Percentiles rank a stretch among this genome's conserved stretches.
Conservation (phyloP, 139 green algal species). For the Auxenochlorella pyrenoidosa region DNA sequence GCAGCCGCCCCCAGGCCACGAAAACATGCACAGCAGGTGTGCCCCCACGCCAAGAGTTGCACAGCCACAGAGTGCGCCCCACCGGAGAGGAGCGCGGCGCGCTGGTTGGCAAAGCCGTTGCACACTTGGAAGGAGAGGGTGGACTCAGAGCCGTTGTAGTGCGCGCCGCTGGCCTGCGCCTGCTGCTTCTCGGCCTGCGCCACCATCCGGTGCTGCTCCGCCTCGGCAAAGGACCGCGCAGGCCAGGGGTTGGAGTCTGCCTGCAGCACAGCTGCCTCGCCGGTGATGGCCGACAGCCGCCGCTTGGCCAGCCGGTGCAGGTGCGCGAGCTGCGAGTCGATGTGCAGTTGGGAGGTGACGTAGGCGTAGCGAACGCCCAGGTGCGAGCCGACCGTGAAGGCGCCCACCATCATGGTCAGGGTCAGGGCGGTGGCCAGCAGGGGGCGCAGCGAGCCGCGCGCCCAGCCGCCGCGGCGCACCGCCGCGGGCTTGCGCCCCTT, state of each 20-base stretch:
- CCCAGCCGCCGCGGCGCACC: no score
- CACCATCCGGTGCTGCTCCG: no score
- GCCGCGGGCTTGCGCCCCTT: no score
- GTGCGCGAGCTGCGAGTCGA: neutral
- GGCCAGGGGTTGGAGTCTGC: no score
- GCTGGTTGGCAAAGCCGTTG: conserved; percentile 9
- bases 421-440: neutral
- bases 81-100: neutral
- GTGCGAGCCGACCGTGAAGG: neutral
- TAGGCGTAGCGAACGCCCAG: neutral
- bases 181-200: no score
- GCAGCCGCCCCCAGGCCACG: no score
- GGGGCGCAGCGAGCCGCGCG: no score
- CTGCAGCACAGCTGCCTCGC: neutral
- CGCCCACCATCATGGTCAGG: neutral
- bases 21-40: no score
- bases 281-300: neutral
- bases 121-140: conserved; percentile 6
- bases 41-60: no score
- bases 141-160: neutral
- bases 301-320: neutral
- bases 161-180: no score
- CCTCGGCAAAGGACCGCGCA: no score
- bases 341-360: neutral
- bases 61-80: no score